Evolutionary conservation across 176 grass and related monocot genomes (phyloP).

Genomic region (Eragrostis curvula): DNA sequence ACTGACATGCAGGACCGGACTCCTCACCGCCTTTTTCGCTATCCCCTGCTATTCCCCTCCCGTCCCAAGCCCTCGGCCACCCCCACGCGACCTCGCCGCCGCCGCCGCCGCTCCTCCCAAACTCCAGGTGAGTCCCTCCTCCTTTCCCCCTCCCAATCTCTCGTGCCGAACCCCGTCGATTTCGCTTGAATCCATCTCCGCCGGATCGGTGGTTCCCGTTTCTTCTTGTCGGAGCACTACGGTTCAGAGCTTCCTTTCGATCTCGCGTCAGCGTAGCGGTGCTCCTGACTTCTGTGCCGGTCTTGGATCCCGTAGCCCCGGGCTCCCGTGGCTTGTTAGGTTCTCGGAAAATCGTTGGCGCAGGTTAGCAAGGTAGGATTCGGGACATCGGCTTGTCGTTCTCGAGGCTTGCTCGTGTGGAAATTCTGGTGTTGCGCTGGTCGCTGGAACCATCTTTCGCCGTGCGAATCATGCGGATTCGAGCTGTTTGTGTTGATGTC

Average conservation of each 20-base stretch:
- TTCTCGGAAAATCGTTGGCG: not conserved
- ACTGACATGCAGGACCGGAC: not conserved
- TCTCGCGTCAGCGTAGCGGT: too few species aligned
- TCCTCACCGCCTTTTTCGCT: not conserved
- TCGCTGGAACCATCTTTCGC: not conserved
- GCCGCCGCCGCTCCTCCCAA: not conserved
- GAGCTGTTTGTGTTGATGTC: not conserved
- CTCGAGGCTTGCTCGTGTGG: not conserved
- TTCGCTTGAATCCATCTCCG: not conserved
- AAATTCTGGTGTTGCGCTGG: not conserved
- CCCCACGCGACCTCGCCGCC: not conserved
- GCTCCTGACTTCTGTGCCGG: too few species aligned
- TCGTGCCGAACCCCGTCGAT: not conserved
- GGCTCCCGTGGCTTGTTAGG: not conserved
- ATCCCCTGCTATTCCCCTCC: too few species aligned
- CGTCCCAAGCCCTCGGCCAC: not conserved
- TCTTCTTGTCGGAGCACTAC: not conserved
- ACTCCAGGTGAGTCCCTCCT: not conserved
- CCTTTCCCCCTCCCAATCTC: not conserved
- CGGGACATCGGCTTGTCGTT: not conserved
- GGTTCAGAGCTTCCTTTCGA: not conserved
- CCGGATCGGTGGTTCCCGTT: not conserved
- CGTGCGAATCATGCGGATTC: not conserved
- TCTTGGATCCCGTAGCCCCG: not conserved
- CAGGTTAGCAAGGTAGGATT: not conserved